Conservation (phyloP, 257 asterid genomes). For the Solanum pennellii region DNA sequence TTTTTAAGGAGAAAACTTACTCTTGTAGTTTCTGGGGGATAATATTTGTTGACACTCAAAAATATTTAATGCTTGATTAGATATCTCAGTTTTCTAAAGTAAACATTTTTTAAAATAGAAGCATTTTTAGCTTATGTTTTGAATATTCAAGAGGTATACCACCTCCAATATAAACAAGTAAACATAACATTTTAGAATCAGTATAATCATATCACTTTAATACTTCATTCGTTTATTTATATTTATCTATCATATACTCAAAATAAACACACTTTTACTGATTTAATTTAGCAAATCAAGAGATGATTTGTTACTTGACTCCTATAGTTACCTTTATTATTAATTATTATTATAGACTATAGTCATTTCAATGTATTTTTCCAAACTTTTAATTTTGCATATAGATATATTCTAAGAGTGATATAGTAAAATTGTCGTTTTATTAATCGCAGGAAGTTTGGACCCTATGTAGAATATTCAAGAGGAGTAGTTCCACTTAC, state of each 20-base stretch:
- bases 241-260: background rate
- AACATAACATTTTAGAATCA: background rate
- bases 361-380: background rate
- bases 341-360: no score
- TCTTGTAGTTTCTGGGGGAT: background rate
- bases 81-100: no score
- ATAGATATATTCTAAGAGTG: background rate
- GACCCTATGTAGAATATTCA: slow-evolving; percentile 28
- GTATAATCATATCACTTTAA: background rate
- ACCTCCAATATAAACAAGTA: background rate
- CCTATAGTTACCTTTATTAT: background rate
- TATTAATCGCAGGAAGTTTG: slow-evolving; percentile 22
- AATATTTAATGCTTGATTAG: background rate
- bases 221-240: background rate
- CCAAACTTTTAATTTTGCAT: background rate
- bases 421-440: background rate
- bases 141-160: background rate
- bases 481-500: background rate
- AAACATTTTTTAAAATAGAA: no score
- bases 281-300: background rate
- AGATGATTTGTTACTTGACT: background rate
- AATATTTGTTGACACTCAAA: background rate
- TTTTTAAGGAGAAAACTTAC: background rate
- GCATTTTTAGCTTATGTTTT: background rate
- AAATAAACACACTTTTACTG: background rate